These are phyloP conservation scores for Colletotrichum sp. DNA, from an alignment of 2,329 filamentous ascomycete species.

Conservation along the genomic window DNA sequence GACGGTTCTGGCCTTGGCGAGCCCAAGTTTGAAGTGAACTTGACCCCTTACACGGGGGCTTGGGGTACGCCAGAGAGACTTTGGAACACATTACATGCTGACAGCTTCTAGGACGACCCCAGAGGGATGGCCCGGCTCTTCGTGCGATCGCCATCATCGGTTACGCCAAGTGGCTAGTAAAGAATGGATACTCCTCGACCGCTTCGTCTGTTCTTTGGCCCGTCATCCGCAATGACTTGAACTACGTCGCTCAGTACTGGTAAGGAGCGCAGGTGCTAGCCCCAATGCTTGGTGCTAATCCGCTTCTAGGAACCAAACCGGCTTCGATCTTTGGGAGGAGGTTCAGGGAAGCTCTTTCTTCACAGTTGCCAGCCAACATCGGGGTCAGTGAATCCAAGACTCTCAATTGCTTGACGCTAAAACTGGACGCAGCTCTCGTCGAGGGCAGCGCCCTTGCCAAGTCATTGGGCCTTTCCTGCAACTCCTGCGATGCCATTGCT, in stretches of 20 bases:
- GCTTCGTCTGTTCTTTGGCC: slow-evolving; percentile 71
- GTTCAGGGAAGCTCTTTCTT: slow-evolving; percentile 81
- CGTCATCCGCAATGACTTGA: slow-evolving; percentile 76
- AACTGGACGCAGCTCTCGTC: slow-evolving; percentile 52
- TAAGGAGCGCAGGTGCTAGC: slow-evolving; percentile 23
- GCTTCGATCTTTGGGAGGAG: slow-evolving; percentile 87
- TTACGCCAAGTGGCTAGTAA: slow-evolving; percentile 75
- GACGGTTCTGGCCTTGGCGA: slow-evolving; percentile 68
- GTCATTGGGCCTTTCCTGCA: slow-evolving; percentile 65
- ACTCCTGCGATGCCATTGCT: slow-evolving; percentile 67
- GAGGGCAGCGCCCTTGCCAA: slow-evolving; percentile 72
- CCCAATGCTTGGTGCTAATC: neutral
- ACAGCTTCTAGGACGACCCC: slow-evolving; percentile 62
- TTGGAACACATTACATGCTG: neutral
- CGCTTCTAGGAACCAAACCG: slow-evolving; percentile 53
- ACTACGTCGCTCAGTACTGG: slow-evolving; percentile 78
- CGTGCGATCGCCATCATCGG: slow-evolving; percentile 75
- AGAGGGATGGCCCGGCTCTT: slow-evolving; percentile 80
- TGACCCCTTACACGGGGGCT: slow-evolving; percentile 65
- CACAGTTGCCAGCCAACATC: slow-evolving; percentile 72
- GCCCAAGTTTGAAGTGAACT: slow-evolving; percentile 74
- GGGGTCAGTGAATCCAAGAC: slow-evolving; percentile 50
- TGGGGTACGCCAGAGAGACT: slow-evolving; percentile 57
- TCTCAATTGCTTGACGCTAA: neutral
- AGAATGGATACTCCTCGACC: slow-evolving; percentile 66